Evolutionary conservation across 2,329 filamentous ascomycete genomes (phyloP), one percentile per base, ranked within the genome.

Genomic region (Talaromyces sp.): DNA sequence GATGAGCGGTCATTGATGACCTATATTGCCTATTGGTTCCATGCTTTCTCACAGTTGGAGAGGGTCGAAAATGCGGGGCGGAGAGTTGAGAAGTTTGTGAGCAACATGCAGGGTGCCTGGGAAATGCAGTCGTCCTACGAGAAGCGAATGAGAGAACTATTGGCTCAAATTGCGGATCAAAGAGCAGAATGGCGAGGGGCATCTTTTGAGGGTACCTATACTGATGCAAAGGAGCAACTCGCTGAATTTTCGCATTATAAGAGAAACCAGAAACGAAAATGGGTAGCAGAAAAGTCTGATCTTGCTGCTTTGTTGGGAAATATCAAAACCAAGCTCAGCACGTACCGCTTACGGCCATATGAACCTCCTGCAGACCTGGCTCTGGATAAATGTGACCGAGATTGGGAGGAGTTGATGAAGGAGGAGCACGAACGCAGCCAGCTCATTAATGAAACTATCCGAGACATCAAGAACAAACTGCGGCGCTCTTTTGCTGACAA

Each of bases 11-110:
- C 89, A 72, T 81, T 99, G 71, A 99, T 99, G 94, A 99, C 94
- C 0, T 99, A 99, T 74, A 99, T 99, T 67, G 94, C 94, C 63
- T 99, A 99, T 79, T 99, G 94, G 94, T 99, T 99, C 82, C 94
- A 99, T 71, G 94, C 94, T 66, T 99, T 99, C 73, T 97, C 93
- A 31, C 93, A 97, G 70, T 95, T 99, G 87, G 94, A 99, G 77
- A 89, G 93, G 72, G 94, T 99, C 8, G 94, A 99, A 75, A 99
- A 99, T 71, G 94, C 94, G 3, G 94, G 94, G 5, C 85, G 94
- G 61, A 85, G 94, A 65, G 94, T 99, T 5, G 94, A 99, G 78
- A 99, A 99, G 75, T 99, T 99, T 69, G 89, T 99, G 66, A 91
- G 90, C 71, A 97, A 94, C 73, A 97, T 99, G 94, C 91, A 97